Percentiles rank a stretch among this genome's conserved stretches.
phyloP scores from a whole-genome alignment of 2,329 filamentous ascomycete genomes.

The Scedosporium apiospermum region DNA sequence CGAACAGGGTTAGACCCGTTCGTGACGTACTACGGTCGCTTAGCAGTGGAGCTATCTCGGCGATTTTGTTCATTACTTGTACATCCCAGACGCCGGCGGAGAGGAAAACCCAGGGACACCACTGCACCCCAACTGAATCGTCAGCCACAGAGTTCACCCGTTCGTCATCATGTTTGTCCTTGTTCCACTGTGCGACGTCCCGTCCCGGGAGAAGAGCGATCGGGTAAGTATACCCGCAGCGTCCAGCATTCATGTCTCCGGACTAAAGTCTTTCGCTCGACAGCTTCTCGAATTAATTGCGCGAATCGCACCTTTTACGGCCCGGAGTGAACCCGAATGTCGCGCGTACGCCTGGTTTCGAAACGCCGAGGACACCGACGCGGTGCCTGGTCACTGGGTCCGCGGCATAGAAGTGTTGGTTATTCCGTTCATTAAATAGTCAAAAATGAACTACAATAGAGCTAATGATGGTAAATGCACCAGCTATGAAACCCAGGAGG shows the following conservation, averaged over 20 bases:
- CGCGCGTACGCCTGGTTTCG: slow-evolving; percentile 12
- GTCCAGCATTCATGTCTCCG: not conserved
- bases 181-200: slow-evolving; percentile 8
- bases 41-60: too few relatives aligned
- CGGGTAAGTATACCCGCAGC: slow-evolving; percentile 4
- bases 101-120: not conserved
- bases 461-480: not conserved
- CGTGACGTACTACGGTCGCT: too few relatives aligned
- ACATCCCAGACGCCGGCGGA: too few relatives aligned
- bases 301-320: slow-evolving; percentile 8
- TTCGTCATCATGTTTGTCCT: not conserved
- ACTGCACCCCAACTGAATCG: not conserved
- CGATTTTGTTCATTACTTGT: too few relatives aligned
- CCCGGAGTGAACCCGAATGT: slow-evolving; percentile 6
- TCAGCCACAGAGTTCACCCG: not conserved
- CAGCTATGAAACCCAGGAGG: slow-evolving; percentile 4
- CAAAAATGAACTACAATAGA: not conserved
- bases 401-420: slow-evolving; percentile 11
- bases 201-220: slow-evolving; percentile 8
- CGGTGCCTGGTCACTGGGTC: slow-evolving; percentile 10
- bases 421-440: not conserved
- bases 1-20: too few relatives aligned
- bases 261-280: not conserved
- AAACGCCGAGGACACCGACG: slow-evolving; percentile 11
- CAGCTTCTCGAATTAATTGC: slow-evolving; percentile 10